Conservation (phyloP, 2,329 filamentous ascomycete species). For the Botrytis byssoidea region DNA sequence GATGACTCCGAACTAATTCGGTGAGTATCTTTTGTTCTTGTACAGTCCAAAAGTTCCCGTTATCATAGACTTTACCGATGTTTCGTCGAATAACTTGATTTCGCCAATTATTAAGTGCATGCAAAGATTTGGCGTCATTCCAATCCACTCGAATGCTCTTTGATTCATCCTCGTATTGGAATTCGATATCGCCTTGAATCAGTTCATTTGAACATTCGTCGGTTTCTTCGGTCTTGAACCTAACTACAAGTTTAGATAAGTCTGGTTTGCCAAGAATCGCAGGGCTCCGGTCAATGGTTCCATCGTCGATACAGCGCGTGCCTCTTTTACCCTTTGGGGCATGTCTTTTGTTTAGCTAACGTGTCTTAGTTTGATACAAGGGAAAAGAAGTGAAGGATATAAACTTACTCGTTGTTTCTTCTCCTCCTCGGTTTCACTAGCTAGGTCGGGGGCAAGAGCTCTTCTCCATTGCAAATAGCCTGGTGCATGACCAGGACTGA, state of each 20-base stretch:
- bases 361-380: not conserved
- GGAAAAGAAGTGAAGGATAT: not conserved
- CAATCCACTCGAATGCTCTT: not conserved
- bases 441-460: not conserved
- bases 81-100: conserved; percentile 7
- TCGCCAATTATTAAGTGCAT: conserved; percentile 1
- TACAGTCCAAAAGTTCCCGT: not conserved
- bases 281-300: not conserved
- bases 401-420: not conserved
- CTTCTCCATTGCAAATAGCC: conserved; percentile 1
- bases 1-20: not conserved
- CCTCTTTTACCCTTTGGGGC: not conserved
- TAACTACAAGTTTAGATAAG: not conserved
- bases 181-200: not conserved
- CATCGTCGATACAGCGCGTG: conserved; percentile 7
- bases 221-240: not conserved
- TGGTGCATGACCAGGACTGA: conserved; percentile 7
- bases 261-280: not conserved
- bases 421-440: conserved; percentile 1
- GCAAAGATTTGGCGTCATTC: not conserved
- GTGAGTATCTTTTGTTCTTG: conserved; percentile 5
- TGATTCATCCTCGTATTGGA: not conserved
- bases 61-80: conserved; percentile 1
- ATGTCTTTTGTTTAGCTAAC: conserved; percentile 4
- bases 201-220: not conserved